Conservation (phyloP, 2,329 filamentous ascomycete genomes). For the Coniochaeta sp. region DNA sequence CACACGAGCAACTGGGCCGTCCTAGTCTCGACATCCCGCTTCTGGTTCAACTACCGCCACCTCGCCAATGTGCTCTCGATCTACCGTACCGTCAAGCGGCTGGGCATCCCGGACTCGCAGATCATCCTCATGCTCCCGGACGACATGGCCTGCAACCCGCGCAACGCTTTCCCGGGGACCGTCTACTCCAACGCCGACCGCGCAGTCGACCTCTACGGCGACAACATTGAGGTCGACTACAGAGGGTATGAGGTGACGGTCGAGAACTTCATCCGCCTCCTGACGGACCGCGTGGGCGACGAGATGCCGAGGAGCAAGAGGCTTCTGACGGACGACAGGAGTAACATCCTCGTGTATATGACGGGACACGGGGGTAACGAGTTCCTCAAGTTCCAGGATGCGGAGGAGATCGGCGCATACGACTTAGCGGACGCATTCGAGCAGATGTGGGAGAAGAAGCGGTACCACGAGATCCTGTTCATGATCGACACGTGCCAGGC, state of each 20-base stretch:
- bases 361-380: slow-evolving; percentile 97
- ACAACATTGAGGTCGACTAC: slow-evolving; percentile 99
- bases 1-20: slow-evolving; percentile 99
- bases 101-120: slow-evolving; percentile 95
- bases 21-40: slow-evolving; percentile 94
- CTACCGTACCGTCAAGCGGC: slow-evolving; percentile 94
- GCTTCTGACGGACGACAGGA: slow-evolving; percentile 86
- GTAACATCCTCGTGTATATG: slow-evolving; percentile 98
- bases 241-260: slow-evolving; percentile 97
- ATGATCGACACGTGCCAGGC: slow-evolving; percentile 99
- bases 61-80: slow-evolving; percentile 95
- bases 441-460: slow-evolving; percentile 99
- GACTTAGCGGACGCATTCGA: slow-evolving; percentile 96
- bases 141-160: slow-evolving; percentile 98
- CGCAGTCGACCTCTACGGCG: slow-evolving; percentile 90
- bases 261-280: slow-evolving; percentile 92
- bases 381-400: slow-evolving; percentile 97
- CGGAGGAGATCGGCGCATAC: slow-evolving; percentile 93
- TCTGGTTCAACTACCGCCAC: slow-evolving; percentile 99
- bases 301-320: slow-evolving; percentile 94
- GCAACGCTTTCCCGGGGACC: slow-evolving; percentile 94
- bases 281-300: slow-evolving; percentile 90
- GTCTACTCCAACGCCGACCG: slow-evolving; percentile 98
- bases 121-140: slow-evolving; percentile 99
- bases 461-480: slow-evolving; percentile 96